These are phyloP conservation scores for Venturia effusa DNA, from an alignment of 2,329 filamentous ascomycete species.

Conservation along the genomic window DNA sequence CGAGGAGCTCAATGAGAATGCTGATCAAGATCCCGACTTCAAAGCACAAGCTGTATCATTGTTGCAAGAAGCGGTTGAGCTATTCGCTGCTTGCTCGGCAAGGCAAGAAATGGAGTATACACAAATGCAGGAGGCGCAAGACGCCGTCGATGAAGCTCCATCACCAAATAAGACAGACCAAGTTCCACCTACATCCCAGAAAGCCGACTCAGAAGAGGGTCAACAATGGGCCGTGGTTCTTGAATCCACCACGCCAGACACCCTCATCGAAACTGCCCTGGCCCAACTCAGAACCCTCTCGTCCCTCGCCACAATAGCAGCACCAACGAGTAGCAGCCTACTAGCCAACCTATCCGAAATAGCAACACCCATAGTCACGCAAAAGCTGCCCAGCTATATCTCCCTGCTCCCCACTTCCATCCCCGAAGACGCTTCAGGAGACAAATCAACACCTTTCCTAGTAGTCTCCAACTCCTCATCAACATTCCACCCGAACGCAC, in stretches of 20 bases:
- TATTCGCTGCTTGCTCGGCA: slow-evolving; percentile 42
- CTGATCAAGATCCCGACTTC: slow-evolving; percentile 30
- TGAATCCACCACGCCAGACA: slow-evolving; percentile 52
- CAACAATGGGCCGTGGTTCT: slow-evolving; percentile 58
- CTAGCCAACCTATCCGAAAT: slow-evolving; percentile 50
- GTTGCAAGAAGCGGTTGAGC: slow-evolving; percentile 49
- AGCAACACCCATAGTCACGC: slow-evolving; percentile 40
- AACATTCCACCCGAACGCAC: slow-evolving; percentile 13
- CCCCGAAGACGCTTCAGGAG: slow-evolving; percentile 17
- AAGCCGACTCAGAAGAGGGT: slow-evolving; percentile 24
- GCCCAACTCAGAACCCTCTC: slow-evolving; percentile 45
- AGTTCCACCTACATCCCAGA: not conserved
- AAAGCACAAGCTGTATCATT: slow-evolving; percentile 39
- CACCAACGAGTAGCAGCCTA: slow-evolving; percentile 34
- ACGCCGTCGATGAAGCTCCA: slow-evolving; percentile 17
- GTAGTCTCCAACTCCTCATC: slow-evolving; percentile 19
- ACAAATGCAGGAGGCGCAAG: slow-evolving; percentile 25
- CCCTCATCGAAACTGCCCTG: slow-evolving; percentile 57
- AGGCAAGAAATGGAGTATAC: slow-evolving; percentile 36
- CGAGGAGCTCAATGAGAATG: slow-evolving; percentile 47
- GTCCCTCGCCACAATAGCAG: slow-evolving; percentile 37
- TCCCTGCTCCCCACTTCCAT: slow-evolving; percentile 22
- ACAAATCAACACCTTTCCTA: slow-evolving; percentile 22
- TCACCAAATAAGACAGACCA: slow-evolving; percentile 1
- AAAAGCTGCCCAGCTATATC: slow-evolving; percentile 44